phyloP scores from a whole-genome alignment of 2,329 filamentous ascomycete species.

The Niveomyces coronatus region DNA sequence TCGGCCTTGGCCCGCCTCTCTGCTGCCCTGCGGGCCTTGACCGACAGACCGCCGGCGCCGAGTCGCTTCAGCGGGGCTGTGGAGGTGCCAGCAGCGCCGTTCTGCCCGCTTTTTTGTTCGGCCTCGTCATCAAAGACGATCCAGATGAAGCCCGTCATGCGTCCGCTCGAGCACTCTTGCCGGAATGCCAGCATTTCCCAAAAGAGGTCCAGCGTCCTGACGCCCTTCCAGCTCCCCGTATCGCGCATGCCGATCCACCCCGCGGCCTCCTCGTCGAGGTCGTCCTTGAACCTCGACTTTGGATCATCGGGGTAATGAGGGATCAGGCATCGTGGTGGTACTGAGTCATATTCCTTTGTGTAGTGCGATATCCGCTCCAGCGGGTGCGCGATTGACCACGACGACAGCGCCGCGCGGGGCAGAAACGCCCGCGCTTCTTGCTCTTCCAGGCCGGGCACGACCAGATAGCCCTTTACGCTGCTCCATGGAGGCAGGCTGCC shows the following conservation, averaged over 20 bases:
- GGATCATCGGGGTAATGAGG: constrained; percentile 92
- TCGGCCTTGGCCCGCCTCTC: constrained; percentile 32
- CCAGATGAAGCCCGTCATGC: constrained; percentile 92
- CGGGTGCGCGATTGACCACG: constrained; percentile 63
- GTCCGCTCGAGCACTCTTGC: constrained; percentile 88
- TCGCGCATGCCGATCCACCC: constrained; percentile 44
- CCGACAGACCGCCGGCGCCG: constrained; percentile 13
- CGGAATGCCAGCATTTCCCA: constrained; percentile 98
- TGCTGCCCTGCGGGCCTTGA: constrained; percentile 2
- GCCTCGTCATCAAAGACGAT: constrained; percentile 59
- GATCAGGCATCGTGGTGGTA: constrained; percentile 74
- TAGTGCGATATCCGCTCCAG: constrained; percentile 57
- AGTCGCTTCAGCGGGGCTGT: constrained; percentile 25
- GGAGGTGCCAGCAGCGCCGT: constrained; percentile 13
- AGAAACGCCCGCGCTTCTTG: constrained; percentile 73
- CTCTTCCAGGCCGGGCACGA: constrained; percentile 78
- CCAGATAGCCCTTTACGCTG: constrained; percentile 62
- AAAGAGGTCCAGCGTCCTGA: constrained; percentile 78
- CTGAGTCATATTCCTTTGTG: constrained; percentile 43
- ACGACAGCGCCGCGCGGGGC: constrained; percentile 44
- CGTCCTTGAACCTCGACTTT: constrained; percentile 79
- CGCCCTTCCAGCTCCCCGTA: constrained; percentile 68
- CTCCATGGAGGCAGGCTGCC: constrained; percentile 27
- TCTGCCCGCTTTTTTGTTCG: constrained; percentile 13
- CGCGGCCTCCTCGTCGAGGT: constrained; percentile 74